phyloP scores from a whole-genome alignment of 345 rosid genomes.

The Reutealis trisperma region DNA sequence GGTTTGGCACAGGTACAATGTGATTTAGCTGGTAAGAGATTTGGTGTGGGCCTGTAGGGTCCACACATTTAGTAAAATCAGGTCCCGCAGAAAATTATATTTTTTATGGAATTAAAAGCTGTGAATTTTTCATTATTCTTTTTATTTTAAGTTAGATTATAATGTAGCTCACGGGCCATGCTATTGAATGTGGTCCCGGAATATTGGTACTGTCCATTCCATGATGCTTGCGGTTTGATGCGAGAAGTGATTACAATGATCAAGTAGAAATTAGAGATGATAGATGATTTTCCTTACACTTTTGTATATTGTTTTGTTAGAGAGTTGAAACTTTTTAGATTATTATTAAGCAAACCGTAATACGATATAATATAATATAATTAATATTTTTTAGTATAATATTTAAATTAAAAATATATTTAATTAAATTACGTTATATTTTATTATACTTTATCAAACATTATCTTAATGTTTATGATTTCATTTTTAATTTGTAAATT shows the following conservation, averaged over 20 bases:
- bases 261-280: not conserved
- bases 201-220: not conserved
- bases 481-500: no score
- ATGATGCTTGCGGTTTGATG: not conserved
- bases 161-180: not conserved
- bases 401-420: no score
- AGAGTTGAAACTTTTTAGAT: no score
- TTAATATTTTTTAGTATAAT: no score
- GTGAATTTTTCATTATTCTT: not conserved
- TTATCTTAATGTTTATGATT: no score
- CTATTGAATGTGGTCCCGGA: not conserved
- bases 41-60: constrained; percentile 39
- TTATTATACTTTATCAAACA: no score
- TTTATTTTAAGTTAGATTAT: not conserved
- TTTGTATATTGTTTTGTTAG: not conserved
- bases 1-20: constrained; percentile 74
- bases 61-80: not conserved
- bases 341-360: no score
- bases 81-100: not conserved
- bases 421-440: no score
- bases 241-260: not conserved
- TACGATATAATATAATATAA: no score
- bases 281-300: not conserved
- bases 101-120: not conserved
- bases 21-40: constrained; percentile 72